These are phyloP conservation scores for Aureobasidium vineae DNA, from an alignment of 2,329 filamentous ascomycete genomes.

Conservation along the genomic window DNA sequence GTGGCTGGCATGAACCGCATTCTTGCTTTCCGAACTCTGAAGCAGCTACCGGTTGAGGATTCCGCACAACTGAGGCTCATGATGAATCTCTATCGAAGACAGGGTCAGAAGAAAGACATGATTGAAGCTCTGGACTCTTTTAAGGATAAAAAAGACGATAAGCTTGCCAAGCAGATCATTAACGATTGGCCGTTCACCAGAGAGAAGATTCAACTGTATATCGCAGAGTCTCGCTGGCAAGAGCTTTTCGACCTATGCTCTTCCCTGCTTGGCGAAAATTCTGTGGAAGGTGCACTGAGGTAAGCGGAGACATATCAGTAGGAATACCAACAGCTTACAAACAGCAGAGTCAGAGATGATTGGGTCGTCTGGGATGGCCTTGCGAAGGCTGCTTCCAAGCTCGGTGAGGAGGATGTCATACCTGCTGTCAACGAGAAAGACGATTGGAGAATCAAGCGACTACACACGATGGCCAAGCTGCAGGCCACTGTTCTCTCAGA, in stretches of 20 bases:
- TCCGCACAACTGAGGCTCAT: slow-evolving; percentile 19
- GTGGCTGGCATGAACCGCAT: slow-evolving; percentile 26
- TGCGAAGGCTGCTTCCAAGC: slow-evolving; percentile 15
- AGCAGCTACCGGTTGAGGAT: slow-evolving; percentile 14
- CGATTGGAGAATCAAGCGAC: slow-evolving; percentile 19
- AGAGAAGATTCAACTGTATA: slow-evolving; percentile 19
- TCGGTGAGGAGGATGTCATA: slow-evolving; percentile 9
- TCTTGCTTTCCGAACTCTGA: slow-evolving; percentile 24
- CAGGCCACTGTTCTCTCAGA: neutral
- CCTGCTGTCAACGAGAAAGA: neutral
- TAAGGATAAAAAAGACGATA: slow-evolving; percentile 13
- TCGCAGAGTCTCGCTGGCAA: slow-evolving; percentile 19
- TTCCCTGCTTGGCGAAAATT: neutral
- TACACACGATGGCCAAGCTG: slow-evolving; percentile 22
- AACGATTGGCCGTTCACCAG: slow-evolving; percentile 23
- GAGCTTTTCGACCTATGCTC: slow-evolving; percentile 12
- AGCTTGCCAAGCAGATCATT: slow-evolving; percentile 19
- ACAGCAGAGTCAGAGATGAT: slow-evolving; percentile 17
- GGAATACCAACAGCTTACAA: neutral
- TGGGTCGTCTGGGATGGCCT: slow-evolving; percentile 26
- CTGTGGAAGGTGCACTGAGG: slow-evolving; percentile 5
- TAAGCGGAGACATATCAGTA: neutral
- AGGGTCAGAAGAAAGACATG: slow-evolving; percentile 18
- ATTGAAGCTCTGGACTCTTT: slow-evolving; percentile 14
- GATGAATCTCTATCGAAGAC: slow-evolving; percentile 24